phyloP scores from a whole-genome alignment of 352 stramenopile species.

The Blastocystis sp. region DNA sequence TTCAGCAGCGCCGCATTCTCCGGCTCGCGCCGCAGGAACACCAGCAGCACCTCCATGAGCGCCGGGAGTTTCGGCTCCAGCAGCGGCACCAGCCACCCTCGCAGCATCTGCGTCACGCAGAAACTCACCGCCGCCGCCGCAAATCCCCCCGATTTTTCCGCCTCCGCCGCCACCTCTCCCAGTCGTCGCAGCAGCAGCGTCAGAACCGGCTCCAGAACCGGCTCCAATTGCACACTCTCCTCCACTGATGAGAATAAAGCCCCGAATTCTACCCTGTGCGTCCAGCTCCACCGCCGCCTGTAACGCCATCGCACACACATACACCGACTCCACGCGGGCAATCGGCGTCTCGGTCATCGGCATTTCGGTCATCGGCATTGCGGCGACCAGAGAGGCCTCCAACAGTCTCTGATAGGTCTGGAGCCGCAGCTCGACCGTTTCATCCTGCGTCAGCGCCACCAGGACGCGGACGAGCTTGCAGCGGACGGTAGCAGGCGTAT shows the following conservation, averaged over 20 bases:
- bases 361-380: too few relatives aligned
- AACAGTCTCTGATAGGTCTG: not conserved
- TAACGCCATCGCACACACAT: not conserved
- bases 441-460: not conserved
- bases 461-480: not conserved
- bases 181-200: too few relatives aligned
- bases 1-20: not conserved
- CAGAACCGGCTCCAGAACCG: too few relatives aligned
- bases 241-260: too few relatives aligned
- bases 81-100: not conserved
- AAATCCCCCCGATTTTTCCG: too few relatives aligned
- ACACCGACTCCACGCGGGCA: not conserved
- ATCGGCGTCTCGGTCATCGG: too few relatives aligned
- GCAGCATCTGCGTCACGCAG: not conserved
- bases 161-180: too few relatives aligned
- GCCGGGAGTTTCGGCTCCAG: not conserved
- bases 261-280: not conserved
- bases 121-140: not conserved
- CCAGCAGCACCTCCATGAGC: not conserved
- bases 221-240: too few relatives aligned
- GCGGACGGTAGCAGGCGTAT: not conserved
- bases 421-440: not conserved
- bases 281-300: not conserved
- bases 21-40: not conserved
- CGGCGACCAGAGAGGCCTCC: not conserved